phyloP scores from a whole-genome alignment of 164 flowering plant genomes.

The Annona squamosa region DNA sequence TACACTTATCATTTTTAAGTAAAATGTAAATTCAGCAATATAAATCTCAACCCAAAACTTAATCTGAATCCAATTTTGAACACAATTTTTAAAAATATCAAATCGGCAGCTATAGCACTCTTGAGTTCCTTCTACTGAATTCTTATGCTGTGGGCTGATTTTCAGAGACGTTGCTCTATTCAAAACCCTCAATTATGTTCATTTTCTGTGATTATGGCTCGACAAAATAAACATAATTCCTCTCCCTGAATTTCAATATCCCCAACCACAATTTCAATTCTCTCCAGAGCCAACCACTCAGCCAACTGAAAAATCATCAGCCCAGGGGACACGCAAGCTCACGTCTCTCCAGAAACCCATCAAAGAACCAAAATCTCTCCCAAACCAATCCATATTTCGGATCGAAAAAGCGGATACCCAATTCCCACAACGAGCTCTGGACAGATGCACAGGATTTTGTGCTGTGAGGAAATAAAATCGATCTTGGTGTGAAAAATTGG shows the following conservation, averaged over 20 bases:
- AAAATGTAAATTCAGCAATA: too few relatives aligned
- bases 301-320: slow-evolving; percentile 71
- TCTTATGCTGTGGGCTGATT: slow-evolving; percentile 23
- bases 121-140: slow-evolving; percentile 51
- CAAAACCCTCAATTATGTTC: slow-evolving; percentile 44
- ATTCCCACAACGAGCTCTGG: slow-evolving; percentile 54
- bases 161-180: slow-evolving; percentile 23
- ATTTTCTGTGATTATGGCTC: slow-evolving; percentile 73
- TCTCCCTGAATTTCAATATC: slow-evolving; percentile 21
- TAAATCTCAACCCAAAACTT: too few relatives aligned
- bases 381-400: slow-evolving; percentile 24
- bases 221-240: slow-evolving; percentile 36
- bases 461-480: too few relatives aligned
- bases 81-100: slow-evolving; percentile 9
- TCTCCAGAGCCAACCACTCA: slow-evolving; percentile 67
- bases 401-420: slow-evolving; percentile 74
- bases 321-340: slow-evolving; percentile 37
- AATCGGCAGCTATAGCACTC: slow-evolving; percentile 35
- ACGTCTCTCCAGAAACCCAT: slow-evolving; percentile 47
- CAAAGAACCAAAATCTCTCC: slow-evolving; percentile 36
- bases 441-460: too few relatives aligned
- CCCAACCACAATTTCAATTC: slow-evolving; percentile 29
- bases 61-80: too few relatives aligned
- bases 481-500: too few relatives aligned
- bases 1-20: too few relatives aligned